Evolutionary conservation across 2,329 filamentous ascomycete species (phyloP), one percentile per base, ranked within the genome.

Genomic region (Hypoxylon sp.): DNA sequence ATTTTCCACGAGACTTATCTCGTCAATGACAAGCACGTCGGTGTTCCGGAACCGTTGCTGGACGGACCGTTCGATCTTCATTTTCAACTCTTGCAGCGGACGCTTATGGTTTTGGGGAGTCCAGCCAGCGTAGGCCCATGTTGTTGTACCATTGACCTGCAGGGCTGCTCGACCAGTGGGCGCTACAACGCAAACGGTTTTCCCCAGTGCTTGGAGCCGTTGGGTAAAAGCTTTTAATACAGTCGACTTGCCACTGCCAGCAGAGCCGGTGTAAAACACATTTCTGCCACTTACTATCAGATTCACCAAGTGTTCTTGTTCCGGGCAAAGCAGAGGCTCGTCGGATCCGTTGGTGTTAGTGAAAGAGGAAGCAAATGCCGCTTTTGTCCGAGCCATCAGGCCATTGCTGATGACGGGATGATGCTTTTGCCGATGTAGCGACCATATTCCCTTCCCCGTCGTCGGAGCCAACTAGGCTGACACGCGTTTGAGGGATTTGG

Each of bases 1-100:
- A 44, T 78, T 81, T 38, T 84, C 80, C 0, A 87, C 73, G 84
- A 88, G 88, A 54, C 78, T 83, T 48, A 88, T 81, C 66, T 88
- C 84, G 58, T 88, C 84, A 11, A 88, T 81, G 16, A 88, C 75
- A 1, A 88, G 71, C 0, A 84, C 78, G 38, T 86, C 73, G 0
- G 78, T 82, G 0, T 65, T 20, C 0, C 12, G 60, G 1, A 83
- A 65, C 0, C 77, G 71, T 1, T 70, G 62, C 15, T 56, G 65
- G 0, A 72, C 62, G 2, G 66, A 62, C 7, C 66, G 69, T 17
- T 68, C 59, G 12, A 0, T 73, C 71, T 1, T 32, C 61, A 0
- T 26, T 25, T 63, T 65, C 16, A 80, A 50, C 0, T 68, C 52
- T 0, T 71, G 38, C 0, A 82, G 57, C 0, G 71, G 55, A 25